Percentiles rank a stretch among this genome's conserved stretches.
phyloP scores from a whole-genome alignment of 2,329 filamentous ascomycete species.

The Diaporthe sp. region DNA sequence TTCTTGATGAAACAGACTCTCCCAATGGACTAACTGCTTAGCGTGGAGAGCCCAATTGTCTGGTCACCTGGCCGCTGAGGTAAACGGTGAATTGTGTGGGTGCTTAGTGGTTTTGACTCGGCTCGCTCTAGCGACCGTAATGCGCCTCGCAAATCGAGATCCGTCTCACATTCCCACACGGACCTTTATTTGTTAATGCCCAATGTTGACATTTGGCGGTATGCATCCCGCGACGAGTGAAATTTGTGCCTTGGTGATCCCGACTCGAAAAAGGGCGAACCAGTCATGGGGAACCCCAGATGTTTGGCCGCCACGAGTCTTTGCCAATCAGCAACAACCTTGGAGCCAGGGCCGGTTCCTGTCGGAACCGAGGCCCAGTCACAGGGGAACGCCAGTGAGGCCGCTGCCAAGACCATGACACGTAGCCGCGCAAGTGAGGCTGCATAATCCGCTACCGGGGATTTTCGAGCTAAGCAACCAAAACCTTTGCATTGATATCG shows the following conservation, averaged over 20 bases:
- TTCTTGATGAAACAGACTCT: background rate
- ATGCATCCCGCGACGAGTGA: background rate
- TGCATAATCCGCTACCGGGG: conserved; percentile 22
- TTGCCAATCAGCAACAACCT: conserved; percentile 27
- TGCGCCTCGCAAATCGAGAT: conserved; percentile 4
- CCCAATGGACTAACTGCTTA: background rate
- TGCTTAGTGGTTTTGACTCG: background rate
- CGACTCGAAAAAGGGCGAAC: background rate
- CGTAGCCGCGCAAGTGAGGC: conserved; percentile 21
- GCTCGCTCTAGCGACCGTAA: background rate
- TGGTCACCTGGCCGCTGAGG: background rate
- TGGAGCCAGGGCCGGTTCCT: conserved; percentile 5
- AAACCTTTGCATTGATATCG: conserved; percentile 2
- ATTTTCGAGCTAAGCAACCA: conserved; percentile 16
- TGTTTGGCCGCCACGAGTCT: background rate
- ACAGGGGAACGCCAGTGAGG: conserved; percentile 15
- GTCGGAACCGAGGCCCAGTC: background rate
- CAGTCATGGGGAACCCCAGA: background rate
- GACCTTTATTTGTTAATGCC: background rate
- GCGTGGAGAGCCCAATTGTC: background rate
- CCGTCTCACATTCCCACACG: conserved; percentile 5
- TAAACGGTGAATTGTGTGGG: background rate
- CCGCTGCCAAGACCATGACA: conserved; percentile 22
- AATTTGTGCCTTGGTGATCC: background rate
- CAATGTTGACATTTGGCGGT: conserved; percentile 5